Base-by-base conservation (phyloP, 2,329 filamentous ascomycete genomes). In the Clonostachys chloroleuca region DNA sequence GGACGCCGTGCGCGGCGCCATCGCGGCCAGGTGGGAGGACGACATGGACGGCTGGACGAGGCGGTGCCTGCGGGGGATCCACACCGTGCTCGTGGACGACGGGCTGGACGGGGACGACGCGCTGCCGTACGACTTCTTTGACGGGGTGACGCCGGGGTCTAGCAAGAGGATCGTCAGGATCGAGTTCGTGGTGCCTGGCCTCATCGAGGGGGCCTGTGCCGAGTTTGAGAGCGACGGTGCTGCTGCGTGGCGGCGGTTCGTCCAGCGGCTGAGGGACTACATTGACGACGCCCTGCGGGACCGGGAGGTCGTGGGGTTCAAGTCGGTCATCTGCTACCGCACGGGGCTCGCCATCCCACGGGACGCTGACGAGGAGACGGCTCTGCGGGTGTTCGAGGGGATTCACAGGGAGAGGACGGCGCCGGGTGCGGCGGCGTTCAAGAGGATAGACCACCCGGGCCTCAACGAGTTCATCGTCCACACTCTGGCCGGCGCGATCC, bases 271-370 rank as follows among this genome's bases (percentile, higher is more conserved):
- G 35, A 59, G 67, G 12, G 64, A 72, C 2, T 76, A 80, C 4
- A 72, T 91, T 24, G 68, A 73, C 1, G 84, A 94, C 57, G 17
- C 18, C 2, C 69, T 89, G 37, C 67, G 72, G 2, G 50, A 52
- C 40, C 68, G 78, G 0, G 76, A 84, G 16, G 83, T 95, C 3
- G 87, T 81, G 2, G 89, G 80, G 3, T 95, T 95, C 75, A 94
- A 95, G 64, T 88, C 84, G 2, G 82, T 92, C 43, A 81, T 95
- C 47, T 92, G 89, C 66, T 94, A 94, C 61, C 78, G 89, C 13
- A 88, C 84, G 0, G 89, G 89, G 1, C 71, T 92, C 6, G 78
- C 80, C 37, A 72, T 92, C 14, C 67, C 77, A 0, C 52, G 53
- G 9, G 52, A 57, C n/a, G 59, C 74, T 8, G 67, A 75, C 46